Evolutionary conservation across 2,329 filamentous ascomycete genomes (phyloP), one percentile per base, ranked within the genome.

Genomic region (Curvularia spicifera): DNA sequence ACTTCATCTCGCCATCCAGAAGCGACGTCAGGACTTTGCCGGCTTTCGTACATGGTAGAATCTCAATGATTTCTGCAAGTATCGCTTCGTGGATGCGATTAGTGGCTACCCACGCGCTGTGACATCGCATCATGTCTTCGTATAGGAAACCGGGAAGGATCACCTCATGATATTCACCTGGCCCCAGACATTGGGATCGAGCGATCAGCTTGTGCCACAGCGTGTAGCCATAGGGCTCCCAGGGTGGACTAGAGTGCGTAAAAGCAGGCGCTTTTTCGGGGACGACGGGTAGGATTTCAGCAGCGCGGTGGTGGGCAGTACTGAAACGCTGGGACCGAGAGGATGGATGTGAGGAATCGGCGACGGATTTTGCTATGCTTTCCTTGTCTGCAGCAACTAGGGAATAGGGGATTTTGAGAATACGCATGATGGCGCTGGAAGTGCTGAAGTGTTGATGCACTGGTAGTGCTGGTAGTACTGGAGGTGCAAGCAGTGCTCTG

Each of bases 161-260:
- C 12, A 53, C 5, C 74, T 66, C 0, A 51, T 57, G 1, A 51
- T 50, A 35, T 74, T 72, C 4, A 59, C 43, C 0, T 71, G 9
- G 9, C 33, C 28, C 5, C 10, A 80, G 56, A 1, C 63, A 56
- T 29, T 79, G 78, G 5, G 71, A 76, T 22, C 59, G 53, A 0
- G 78, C 66, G 35, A 82, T 79, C 4, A 82, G 59, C 0, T 75
- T 68, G 1, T 80, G 72, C 80, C 79, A 82, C 57, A 70, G n/a
- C 26, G 68, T 62, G 62, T 79, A 82, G n/a, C 66, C 71, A 53
- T 77, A 79, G 0, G 80, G 74, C 2, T 49, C 54, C 63, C 64
- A 70, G 8, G 63, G 60, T 2, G 63, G 67, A 5, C 29, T 8
- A 13, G 42, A 20, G 46, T 69, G 67, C 5, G n/a, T 57, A 59